Conservation (phyloP, 805 yeast genomes). For the Monosporozyma unispora region DNA sequence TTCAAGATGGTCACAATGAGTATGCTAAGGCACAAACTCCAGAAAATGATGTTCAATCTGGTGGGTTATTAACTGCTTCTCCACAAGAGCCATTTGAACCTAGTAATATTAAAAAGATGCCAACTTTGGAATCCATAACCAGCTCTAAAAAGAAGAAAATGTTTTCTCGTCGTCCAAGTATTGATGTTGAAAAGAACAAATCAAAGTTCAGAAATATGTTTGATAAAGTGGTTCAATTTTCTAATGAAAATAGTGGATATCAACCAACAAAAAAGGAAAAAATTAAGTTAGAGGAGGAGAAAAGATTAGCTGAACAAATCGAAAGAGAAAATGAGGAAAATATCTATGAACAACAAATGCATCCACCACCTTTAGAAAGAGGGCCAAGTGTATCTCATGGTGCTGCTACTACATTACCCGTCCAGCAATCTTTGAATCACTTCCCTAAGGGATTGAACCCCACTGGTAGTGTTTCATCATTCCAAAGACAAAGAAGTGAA, state of each 20-base stretch:
- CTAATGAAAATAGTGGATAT: constrained; percentile 29
- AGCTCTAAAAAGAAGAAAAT: neutral
- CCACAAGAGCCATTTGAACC: constrained; percentile 3
- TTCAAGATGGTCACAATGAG: neutral
- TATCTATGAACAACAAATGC: constrained; percentile 1
- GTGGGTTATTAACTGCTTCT: neutral
- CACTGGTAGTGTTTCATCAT: constrained; percentile 8
- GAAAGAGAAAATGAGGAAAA: constrained; percentile 1
- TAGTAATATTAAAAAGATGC: constrained; percentile 2
- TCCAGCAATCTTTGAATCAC: constrained; percentile 7
- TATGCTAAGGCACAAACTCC: neutral
- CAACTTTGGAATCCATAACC: neutral
- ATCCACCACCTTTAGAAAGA: constrained; percentile 2
- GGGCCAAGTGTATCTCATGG: constrained; percentile 8
- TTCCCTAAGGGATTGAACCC: constrained; percentile 4
- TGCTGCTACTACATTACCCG: constrained; percentile 14
- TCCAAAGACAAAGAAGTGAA: constrained; percentile 6
- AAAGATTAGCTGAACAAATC: neutral
- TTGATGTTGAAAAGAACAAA: constrained; percentile 4
- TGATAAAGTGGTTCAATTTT: constrained; percentile 26
- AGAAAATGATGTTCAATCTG: neutral
- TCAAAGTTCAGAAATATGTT: constrained; percentile 22
- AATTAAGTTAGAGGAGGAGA: constrained; percentile 2
- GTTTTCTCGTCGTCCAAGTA: neutral
- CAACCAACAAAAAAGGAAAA: constrained; percentile 20